Conservation (phyloP, 257 asterid genomes). For the Gentiana dahurica region DNA sequence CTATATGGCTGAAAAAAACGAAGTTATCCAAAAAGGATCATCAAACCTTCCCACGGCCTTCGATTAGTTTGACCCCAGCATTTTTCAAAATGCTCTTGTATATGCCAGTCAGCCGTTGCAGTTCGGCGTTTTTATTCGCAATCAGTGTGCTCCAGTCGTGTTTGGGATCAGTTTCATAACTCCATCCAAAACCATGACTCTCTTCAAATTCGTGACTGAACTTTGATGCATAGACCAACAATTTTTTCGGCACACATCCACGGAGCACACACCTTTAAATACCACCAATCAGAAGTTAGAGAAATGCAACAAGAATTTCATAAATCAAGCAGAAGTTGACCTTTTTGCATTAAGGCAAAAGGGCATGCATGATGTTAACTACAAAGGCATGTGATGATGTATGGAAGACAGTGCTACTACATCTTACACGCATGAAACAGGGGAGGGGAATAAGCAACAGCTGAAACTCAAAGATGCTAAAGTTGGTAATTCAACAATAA, state of each 20-base stretch:
- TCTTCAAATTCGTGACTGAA: slow-evolving; percentile 91
- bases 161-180: slow-evolving; percentile 68
- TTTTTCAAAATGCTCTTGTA: slow-evolving; percentile 72
- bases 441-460: neutral
- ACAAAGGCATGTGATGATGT: neutral
- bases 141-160: slow-evolving; percentile 92
- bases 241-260: slow-evolving; percentile 95
- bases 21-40: slow-evolving; percentile 6
- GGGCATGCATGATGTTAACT: too few species aligned
- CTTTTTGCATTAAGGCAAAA: too few species aligned
- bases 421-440: neutral
- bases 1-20: neutral
- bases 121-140: slow-evolving; percentile 90
- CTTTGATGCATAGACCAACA: slow-evolving; percentile 84
- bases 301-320: neutral
- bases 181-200: slow-evolving; percentile 94
- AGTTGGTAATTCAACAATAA: too few species aligned
- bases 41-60: slow-evolving; percentile 96
- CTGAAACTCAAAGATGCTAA: too few species aligned
- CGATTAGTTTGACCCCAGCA: slow-evolving; percentile 61
- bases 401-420: neutral
- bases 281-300: slow-evolving; percentile 1
- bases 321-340: too few species aligned
- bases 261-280: slow-evolving; percentile 89
- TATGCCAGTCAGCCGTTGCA: slow-evolving; percentile 82